Conservation (phyloP, 208 protist species). For the Blastocrithidia nonstop region DNA sequence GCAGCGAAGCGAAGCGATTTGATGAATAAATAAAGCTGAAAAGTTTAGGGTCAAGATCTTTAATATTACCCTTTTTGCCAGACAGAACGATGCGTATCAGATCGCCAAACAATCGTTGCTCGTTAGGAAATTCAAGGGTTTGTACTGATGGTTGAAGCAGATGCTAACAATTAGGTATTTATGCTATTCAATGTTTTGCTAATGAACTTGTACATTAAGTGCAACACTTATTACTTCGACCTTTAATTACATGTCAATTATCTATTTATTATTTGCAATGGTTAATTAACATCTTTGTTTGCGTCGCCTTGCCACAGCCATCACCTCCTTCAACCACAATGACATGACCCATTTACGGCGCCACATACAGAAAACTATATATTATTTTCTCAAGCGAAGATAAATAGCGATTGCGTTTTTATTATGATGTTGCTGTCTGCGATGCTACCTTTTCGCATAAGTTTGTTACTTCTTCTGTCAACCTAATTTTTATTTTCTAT, state of each 20-base stretch:
- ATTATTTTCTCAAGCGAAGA: no score
- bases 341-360: no score
- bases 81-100: constrained; percentile 71
- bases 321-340: constrained; percentile 86
- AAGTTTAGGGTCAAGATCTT: constrained; percentile 52
- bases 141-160: constrained; percentile 8
- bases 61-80: constrained; percentile 63
- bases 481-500: no score
- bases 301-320: constrained; percentile 85
- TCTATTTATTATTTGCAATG: constrained; percentile 15
- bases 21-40: constrained; percentile 84
- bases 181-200: no score
- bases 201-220: background rate
- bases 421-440: no score
- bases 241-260: background rate
- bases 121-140: constrained; percentile 79
- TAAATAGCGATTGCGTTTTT: no score
- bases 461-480: no score
- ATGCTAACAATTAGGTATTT: no score
- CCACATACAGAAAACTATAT: no score
- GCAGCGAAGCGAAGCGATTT: constrained; percentile 67
- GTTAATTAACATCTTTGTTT: constrained; percentile 39
- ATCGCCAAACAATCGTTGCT: constrained; percentile 50
- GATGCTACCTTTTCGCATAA: no score
- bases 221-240: background rate